phyloP scores from a whole-genome alignment of 139 green algal species.

The Spirogloea muscicola region DNA sequence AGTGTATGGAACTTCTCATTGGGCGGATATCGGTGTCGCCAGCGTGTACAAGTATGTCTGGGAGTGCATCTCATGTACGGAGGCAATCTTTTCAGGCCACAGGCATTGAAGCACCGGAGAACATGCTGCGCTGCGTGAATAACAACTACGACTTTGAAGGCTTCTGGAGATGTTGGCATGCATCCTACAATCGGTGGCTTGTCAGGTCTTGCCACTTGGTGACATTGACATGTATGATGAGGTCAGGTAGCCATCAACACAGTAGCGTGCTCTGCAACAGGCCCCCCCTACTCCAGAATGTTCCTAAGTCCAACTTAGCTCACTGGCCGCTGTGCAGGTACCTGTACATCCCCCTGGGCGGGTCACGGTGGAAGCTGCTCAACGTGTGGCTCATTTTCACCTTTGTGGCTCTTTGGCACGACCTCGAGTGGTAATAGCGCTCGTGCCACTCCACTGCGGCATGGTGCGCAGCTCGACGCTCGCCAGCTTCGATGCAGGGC shows the following conservation, averaged over 20 bases:
- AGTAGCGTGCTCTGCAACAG: too few species aligned
- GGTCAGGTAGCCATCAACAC: too few species aligned
- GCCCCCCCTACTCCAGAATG: too few species aligned
- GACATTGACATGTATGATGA: too few species aligned
- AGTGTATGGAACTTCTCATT: too few species aligned
- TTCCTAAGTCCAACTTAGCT: too few species aligned
- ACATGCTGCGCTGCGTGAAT: constrained; percentile 88
- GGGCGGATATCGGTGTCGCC: too few species aligned
- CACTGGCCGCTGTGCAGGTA: constrained; percentile 63
- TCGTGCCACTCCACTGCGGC: not conserved
- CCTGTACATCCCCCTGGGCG: constrained; percentile 89
- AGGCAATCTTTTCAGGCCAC: too few species aligned
- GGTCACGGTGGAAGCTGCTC: constrained; percentile 52
- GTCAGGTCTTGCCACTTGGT: constrained; percentile 27
- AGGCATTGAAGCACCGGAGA: constrained; percentile 64
- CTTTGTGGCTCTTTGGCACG: constrained; percentile 94
- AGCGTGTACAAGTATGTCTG: too few species aligned
- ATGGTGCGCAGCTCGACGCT: not conserved
- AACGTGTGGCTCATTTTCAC: constrained; percentile 90
- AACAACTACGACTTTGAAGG: constrained; percentile 91
- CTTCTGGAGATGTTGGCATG: constrained; percentile 84
- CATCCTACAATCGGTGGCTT: constrained; percentile 77
- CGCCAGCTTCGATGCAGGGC: not conserved
- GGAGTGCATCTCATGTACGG: too few species aligned
- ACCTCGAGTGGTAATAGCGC: constrained; percentile 66